phyloP scores from a whole-genome alignment of 1,284 basidiomycete species.

The Bjerkandera adusta region DNA sequence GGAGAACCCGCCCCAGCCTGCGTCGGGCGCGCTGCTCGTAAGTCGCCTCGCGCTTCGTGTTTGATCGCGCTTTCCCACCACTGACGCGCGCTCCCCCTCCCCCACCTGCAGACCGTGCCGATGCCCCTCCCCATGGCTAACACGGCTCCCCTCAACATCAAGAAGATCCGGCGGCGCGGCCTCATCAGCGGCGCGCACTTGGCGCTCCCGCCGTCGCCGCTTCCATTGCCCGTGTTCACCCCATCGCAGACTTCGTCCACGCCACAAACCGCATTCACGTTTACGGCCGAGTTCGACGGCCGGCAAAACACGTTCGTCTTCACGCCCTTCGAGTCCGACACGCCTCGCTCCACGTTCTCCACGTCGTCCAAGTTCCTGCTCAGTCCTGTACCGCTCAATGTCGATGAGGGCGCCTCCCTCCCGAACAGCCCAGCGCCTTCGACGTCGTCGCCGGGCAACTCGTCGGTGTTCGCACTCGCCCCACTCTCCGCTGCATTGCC shows the following conservation, averaged over 20 bases:
- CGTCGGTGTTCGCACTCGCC: background rate
- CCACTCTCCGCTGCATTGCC: background rate
- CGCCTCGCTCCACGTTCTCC: slow-evolving; percentile 13
- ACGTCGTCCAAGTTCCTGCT: slow-evolving; percentile 14
- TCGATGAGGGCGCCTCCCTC: slow-evolving; percentile 19
- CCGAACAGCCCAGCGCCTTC: slow-evolving; percentile 4
- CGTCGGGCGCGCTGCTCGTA: slow-evolving; percentile 13
- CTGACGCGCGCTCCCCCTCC: background rate
- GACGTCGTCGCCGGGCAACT: slow-evolving; percentile 2
- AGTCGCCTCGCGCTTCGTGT: background rate
- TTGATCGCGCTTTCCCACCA: background rate
- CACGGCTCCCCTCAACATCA: slow-evolving; percentile 20
- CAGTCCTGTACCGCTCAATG: slow-evolving; percentile 27
- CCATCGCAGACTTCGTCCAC: slow-evolving; percentile 17
- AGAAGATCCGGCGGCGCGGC: slow-evolving; percentile 30
- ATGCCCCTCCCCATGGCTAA: too few species aligned
- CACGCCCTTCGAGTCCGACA: slow-evolving; percentile 22
- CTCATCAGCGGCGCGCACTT: slow-evolving; percentile 27
- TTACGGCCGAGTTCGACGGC: slow-evolving; percentile 32
- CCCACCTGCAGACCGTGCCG: slow-evolving; percentile 13
- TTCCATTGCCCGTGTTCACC: slow-evolving; percentile 12
- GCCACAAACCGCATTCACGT: slow-evolving; percentile 28
- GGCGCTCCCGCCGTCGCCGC: slow-evolving; percentile 25
- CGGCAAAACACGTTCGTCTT: slow-evolving; percentile 28
- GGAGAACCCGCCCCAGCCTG: slow-evolving; percentile 6